A percentile compares a stretch with the other conserved stretches of the same genome.
These are phyloP conservation scores for Isabelozyma rhagii DNA, from an alignment of 805 yeast species.

Conservation along the genomic window DNA sequence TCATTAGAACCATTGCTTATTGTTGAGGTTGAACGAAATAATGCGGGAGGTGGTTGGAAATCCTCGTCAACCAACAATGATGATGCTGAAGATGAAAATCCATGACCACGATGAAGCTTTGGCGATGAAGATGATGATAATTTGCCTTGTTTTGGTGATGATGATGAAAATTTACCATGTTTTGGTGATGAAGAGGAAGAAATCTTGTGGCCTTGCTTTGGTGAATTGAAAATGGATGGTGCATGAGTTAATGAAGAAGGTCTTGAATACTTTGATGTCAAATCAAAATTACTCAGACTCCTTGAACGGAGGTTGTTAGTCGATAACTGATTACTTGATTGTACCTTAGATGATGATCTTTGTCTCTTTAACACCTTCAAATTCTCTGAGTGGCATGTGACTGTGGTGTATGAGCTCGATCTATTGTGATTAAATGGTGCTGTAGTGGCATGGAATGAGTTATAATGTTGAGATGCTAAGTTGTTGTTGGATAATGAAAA, in stretches of 20 bases:
- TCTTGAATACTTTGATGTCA: too few species aligned
- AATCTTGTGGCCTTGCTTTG: too few species aligned
- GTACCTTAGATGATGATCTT: constrained; percentile 13
- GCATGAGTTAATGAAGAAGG: too few species aligned
- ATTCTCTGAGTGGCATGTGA: constrained; percentile 22
- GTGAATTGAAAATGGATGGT: too few species aligned
- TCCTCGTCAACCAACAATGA: constrained; percentile 11
- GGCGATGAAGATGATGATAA: too few species aligned
- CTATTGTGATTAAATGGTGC: constrained; percentile 14
- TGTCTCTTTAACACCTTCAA: constrained; percentile 32
- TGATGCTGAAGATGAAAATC: background rate
- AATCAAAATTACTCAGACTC: too few species aligned
- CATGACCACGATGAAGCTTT: too few species aligned
- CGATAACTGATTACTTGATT: too few species aligned
- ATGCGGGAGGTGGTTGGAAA: constrained; percentile 27
- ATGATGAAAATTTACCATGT: too few species aligned
- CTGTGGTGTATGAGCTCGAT: constrained; percentile 27
- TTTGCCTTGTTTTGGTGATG: too few species aligned
- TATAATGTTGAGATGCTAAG: constrained; percentile 6
- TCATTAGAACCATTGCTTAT: constrained; percentile 1
- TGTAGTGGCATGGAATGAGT: background rate
- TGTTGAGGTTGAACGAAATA: constrained; percentile 9
- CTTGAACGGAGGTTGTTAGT: too few species aligned
- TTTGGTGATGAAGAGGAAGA: too few species aligned
- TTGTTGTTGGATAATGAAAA: constrained; percentile 4